Evolutionary conservation across 768 basidiomycete species (phyloP).

Genomic region (Mycena albidolilacea): DNA sequence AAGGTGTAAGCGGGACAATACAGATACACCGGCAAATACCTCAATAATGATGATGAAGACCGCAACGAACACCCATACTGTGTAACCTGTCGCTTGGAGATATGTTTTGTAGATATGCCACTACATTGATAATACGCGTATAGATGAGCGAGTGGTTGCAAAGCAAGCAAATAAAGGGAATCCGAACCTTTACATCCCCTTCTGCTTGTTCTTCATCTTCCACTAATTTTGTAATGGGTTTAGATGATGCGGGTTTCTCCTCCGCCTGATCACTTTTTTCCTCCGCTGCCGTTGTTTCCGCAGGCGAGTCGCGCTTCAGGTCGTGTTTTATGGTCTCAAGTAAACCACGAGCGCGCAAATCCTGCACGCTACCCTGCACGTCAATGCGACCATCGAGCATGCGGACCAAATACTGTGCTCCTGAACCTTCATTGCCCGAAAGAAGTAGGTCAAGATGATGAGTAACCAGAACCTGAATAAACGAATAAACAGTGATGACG

Average conservation of each 20-base stretch:
- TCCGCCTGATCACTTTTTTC: constrained; percentile 22
- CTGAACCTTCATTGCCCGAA: constrained; percentile 57
- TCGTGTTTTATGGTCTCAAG: constrained; percentile 74
- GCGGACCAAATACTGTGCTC: constrained; percentile 77
- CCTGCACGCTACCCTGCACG: constrained; percentile 76
- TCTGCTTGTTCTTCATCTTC: constrained; percentile 80
- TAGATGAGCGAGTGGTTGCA: not conserved
- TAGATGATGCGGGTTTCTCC: constrained; percentile 74
- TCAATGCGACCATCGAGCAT: constrained; percentile 89
- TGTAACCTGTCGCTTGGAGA: constrained; percentile 82
- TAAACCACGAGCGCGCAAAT: constrained; percentile 72
- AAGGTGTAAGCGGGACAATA: not conserved
- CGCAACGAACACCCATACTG: constrained; percentile 71
- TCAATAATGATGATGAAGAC: constrained; percentile 62
- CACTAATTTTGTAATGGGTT: constrained; percentile 46
- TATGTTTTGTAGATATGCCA: constrained; percentile 56
- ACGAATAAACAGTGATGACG: not conserved
- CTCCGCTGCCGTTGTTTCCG: constrained; percentile 24
- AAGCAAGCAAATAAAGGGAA: not conserved
- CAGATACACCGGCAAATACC: constrained; percentile 57
- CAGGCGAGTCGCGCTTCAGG: constrained; percentile 57
- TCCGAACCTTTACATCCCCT: constrained; percentile 8
- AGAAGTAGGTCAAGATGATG: constrained; percentile 91
- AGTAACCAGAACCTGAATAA: constrained; percentile 68
- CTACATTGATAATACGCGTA: not conserved